Percentiles rank a stretch among this genome's conserved stretches.
Evolutionary conservation across 208 protist species (phyloP).

Genomic region (Trypanosoma theileri): DNA sequence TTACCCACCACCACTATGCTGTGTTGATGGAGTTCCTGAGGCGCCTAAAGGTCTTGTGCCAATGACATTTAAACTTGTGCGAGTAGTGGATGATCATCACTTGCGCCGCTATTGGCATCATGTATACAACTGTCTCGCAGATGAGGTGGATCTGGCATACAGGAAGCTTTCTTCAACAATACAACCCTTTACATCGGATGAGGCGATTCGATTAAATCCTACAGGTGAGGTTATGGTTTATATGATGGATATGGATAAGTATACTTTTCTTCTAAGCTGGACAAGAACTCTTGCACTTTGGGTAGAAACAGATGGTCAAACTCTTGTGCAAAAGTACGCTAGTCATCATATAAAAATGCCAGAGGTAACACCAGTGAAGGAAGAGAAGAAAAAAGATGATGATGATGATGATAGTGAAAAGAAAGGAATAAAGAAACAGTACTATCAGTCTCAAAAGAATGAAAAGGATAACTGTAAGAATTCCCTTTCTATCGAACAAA

Average conservation of each 20-base stretch:
- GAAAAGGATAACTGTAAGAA: neutral
- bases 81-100: constrained; percentile 25
- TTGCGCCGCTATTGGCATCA: constrained; percentile 28
- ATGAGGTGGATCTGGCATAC: constrained; percentile 13
- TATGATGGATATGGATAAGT: constrained; percentile 29
- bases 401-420: no score
- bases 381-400: neutral
- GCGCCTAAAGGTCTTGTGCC: constrained; percentile 28
- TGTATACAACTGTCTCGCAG: constrained; percentile 21
- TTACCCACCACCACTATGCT: constrained; percentile 19
- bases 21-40: neutral
- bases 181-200: constrained; percentile 36
- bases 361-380: neutral
- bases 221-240: constrained; percentile 17
- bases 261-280: constrained; percentile 24
- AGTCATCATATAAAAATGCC: neutral
- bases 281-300: constrained; percentile 26
- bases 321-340: constrained; percentile 28
- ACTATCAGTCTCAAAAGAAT: neutral
- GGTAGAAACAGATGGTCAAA: constrained; percentile 25
- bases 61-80: constrained; percentile 34
- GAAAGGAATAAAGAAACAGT: neutral
- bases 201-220: constrained; percentile 24
- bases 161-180: constrained; percentile 11
- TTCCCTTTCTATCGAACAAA: constrained; percentile 23